Percentiles rank a stretch among this genome's conserved stretches.
Evolutionary conservation across 2,329 filamentous ascomycete species (phyloP).

Genomic region (Fusarium circinatum): DNA sequence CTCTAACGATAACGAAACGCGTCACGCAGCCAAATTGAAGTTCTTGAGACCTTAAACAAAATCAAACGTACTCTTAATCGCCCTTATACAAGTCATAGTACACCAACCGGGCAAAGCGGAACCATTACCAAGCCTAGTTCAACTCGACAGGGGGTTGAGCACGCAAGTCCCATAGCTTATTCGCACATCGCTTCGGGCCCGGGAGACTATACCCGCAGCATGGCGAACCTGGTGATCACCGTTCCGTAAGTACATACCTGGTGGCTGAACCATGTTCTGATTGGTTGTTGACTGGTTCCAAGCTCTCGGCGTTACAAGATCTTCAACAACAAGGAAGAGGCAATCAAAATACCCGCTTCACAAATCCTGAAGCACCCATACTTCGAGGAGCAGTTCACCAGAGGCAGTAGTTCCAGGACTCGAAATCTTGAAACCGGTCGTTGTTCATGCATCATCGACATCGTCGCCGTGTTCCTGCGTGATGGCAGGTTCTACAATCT

Average conservation of each 20-base stretch:
- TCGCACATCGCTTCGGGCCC: background rate
- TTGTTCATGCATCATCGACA: background rate
- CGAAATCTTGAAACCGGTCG: background rate
- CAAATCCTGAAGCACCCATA: background rate
- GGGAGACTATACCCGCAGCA: background rate
- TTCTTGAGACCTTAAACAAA: background rate
- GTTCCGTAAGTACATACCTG: background rate
- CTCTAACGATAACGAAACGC: background rate
- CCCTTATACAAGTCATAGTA: background rate
- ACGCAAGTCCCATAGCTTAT: conserved; percentile 2
- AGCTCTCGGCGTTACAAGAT: background rate
- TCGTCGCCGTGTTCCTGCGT: background rate
- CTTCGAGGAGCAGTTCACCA: background rate
- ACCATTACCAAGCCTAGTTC: background rate
- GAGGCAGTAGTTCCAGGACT: no score
- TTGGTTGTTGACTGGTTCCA: background rate
- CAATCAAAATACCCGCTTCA: background rate
- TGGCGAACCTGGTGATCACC: background rate
- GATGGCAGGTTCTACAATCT: background rate
- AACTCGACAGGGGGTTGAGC: background rate
- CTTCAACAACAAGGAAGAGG: background rate
- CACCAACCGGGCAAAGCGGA: background rate
- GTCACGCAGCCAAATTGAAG: background rate
- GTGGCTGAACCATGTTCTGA: background rate
- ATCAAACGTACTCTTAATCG: background rate